These are phyloP conservation scores for Zygotorulaspora danielsina DNA, from an alignment of 805 yeast genomes.

Conservation along the genomic window DNA sequence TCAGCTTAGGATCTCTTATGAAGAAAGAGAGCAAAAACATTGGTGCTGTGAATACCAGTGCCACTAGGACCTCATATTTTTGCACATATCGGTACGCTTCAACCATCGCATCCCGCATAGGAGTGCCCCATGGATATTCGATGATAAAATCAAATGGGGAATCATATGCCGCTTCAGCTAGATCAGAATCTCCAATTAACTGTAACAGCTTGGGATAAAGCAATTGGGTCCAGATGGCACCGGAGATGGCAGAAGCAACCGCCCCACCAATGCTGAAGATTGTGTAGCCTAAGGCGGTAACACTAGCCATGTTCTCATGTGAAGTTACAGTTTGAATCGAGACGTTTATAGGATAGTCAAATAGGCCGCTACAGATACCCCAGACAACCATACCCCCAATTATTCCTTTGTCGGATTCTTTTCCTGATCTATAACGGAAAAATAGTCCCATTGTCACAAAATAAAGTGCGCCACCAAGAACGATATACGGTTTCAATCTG, in stretches of 20 bases:
- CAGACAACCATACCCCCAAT: constrained; percentile 60
- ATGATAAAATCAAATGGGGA: constrained; percentile 47
- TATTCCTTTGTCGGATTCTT: constrained; percentile 48
- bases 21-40: constrained; percentile 45
- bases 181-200: constrained; percentile 35
- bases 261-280: constrained; percentile 61
- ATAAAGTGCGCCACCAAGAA: constrained; percentile 43
- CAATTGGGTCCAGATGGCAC: constrained; percentile 65
- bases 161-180: constrained; percentile 42
- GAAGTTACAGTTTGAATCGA: constrained; percentile 55
- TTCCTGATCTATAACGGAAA: constrained; percentile 50
- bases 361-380: constrained; percentile 72
- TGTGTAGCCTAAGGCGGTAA: constrained; percentile 55
- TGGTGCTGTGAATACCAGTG: constrained; percentile 39
- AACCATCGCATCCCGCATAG: constrained; percentile 50
- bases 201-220: constrained; percentile 41
- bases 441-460: constrained; percentile 55
- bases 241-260: constrained; percentile 57
- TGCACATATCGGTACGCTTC: constrained; percentile 53
- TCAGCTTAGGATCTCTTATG: constrained; percentile 49
- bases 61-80: constrained; percentile 48
- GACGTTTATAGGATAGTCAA: constrained; percentile 64
- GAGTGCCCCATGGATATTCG: constrained; percentile 52
- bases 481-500: constrained; percentile 54
- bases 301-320: constrained; percentile 67